A percentile compares a stretch with the other conserved stretches of the same genome.
These are phyloP conservation scores for Echinosophora koreensis DNA, from an alignment of 306 rosid genomes.

Conservation along the genomic window DNA sequence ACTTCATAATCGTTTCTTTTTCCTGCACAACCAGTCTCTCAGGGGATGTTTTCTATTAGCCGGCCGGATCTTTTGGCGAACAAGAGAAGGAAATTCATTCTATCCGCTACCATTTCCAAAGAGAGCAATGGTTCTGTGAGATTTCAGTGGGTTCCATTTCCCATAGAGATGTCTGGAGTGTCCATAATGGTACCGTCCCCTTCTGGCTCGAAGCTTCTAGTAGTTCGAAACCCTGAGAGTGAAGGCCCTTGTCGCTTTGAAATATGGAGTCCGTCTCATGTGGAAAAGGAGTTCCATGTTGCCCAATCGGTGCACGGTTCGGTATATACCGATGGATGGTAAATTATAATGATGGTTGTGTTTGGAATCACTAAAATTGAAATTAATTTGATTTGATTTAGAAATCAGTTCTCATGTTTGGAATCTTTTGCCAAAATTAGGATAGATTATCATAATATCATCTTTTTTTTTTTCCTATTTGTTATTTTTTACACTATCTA, in stretches of 20 bases:
- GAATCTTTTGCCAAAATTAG: neutral
- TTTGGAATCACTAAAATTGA: neutral
- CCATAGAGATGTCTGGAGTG: constrained; percentile 78
- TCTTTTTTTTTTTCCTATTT: neutral
- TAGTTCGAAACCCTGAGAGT: constrained; percentile 73
- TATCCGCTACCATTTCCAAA: constrained; percentile 66
- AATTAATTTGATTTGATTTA: neutral
- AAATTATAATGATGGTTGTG: neutral
- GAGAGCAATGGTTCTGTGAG: constrained; percentile 52
- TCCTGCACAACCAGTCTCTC: constrained; percentile 52
- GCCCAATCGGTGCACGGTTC: constrained; percentile 85
- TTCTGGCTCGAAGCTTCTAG: constrained; percentile 73
- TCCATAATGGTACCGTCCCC: constrained; percentile 86
- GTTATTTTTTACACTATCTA: constrained; percentile 5
- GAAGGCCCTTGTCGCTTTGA: constrained; percentile 76
- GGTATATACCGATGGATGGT: constrained; percentile 90
- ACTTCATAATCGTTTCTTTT: constrained; percentile 1
- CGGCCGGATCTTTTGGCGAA: constrained; percentile 81
- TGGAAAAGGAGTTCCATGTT: constrained; percentile 74
- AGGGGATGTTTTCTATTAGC: constrained; percentile 75
- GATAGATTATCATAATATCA: constrained; percentile 25
- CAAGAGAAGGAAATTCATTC: constrained; percentile 72
- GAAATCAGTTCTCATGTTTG: neutral
- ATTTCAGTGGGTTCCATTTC: constrained; percentile 86
- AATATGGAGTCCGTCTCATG: constrained; percentile 71